Evolutionary conservation across 768 basidiomycete genomes (phyloP).

Genomic region (Hericium erinaceus): DNA sequence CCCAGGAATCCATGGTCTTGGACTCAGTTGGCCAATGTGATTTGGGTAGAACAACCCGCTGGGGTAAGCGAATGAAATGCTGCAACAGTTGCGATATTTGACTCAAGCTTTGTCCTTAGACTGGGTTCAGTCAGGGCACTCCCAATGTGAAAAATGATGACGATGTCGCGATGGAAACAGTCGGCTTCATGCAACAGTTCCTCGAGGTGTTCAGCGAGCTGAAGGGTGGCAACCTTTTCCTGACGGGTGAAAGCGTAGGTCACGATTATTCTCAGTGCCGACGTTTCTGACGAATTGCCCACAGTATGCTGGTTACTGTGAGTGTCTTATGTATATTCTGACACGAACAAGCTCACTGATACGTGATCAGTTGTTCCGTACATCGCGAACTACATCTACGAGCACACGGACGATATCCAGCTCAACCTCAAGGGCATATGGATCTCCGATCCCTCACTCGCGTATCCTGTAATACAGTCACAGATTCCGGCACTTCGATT

Average conservation of each 20-base stretch:
- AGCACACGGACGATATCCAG: constrained; percentile 37
- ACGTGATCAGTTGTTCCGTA: constrained; percentile 3
- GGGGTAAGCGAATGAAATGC: constrained; percentile 26
- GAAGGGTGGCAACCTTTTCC: constrained; percentile 60
- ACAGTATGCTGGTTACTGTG: constrained; percentile 27
- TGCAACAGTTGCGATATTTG: no score
- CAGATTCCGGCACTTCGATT: constrained; percentile 66
- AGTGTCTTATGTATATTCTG: constrained; percentile 4
- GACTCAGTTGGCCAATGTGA: constrained; percentile 64
- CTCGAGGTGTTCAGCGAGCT: constrained; percentile 61
- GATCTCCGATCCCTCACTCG: constrained; percentile 50
- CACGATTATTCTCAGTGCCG: not conserved
- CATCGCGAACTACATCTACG: constrained; percentile 55
- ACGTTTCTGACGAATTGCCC: not conserved
- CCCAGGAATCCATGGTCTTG: constrained; percentile 44
- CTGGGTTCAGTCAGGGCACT: constrained; percentile 61
- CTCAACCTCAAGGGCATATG: constrained; percentile 61
- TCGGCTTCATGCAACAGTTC: constrained; percentile 60
- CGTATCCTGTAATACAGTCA: constrained; percentile 56
- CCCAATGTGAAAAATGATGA: constrained; percentile 51
- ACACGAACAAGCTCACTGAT: constrained; percentile 16
- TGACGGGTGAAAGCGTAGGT: constrained; percentile 66
- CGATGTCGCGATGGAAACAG: constrained; percentile 42
- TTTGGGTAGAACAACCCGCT: constrained; percentile 73
- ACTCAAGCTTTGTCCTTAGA: constrained; percentile 17